phyloP scores from a whole-genome alignment of 2,329 filamentous ascomycete genomes.

The Leptographium galeiforme region DNA sequence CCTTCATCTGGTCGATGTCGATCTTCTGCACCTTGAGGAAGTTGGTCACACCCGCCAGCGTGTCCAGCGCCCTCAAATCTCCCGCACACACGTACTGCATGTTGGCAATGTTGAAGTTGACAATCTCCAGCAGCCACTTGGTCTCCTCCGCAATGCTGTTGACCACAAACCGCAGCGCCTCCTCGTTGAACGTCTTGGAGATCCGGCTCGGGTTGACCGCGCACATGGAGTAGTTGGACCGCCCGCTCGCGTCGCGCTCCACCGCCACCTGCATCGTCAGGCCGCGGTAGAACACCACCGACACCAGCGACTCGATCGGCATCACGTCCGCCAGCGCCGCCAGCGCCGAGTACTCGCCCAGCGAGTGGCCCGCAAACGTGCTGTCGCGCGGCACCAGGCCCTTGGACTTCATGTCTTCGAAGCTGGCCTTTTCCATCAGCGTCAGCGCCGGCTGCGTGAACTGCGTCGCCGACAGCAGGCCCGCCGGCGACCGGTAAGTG shows the following conservation, averaged over 20 bases:
- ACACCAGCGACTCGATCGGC: conserved; percentile 98
- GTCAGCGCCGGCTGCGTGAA: conserved; percentile 97
- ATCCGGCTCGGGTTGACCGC: conserved; percentile 97
- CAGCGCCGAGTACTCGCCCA: conserved; percentile 95
- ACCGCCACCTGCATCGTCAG: conserved; percentile 99
- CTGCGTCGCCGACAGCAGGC: conserved; percentile 89
- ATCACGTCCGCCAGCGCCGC: conserved; percentile 95
- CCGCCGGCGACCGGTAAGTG: conserved; percentile 91
- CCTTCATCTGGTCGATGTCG: conserved; percentile 86
- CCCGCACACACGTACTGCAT: conserved; percentile 64
- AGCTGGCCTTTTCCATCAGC: conserved; percentile 98
- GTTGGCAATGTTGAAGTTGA: conserved; percentile 83
- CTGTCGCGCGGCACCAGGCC: conserved; percentile 91
- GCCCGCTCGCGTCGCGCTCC: conserved; percentile 81
- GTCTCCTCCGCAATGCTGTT: conserved; percentile 91
- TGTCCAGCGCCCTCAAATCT: conserved; percentile 58
- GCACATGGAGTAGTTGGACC: conserved; percentile 98
- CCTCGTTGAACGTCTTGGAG: conserved; percentile 97
- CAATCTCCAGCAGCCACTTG: conserved; percentile 92
- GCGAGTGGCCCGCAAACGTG: conserved; percentile 93
- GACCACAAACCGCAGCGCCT: conserved; percentile 91
- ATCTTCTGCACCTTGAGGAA: conserved; percentile 95
- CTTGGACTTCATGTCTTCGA: conserved; percentile 97
- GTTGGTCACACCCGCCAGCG: conserved; percentile 71
- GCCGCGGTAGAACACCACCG: conserved; percentile 97